Percentiles rank a stretch among this genome's conserved stretches.
Conservation (phyloP, 2,329 filamentous ascomycete genomes). For the Fusarium austroafricanum region DNA sequence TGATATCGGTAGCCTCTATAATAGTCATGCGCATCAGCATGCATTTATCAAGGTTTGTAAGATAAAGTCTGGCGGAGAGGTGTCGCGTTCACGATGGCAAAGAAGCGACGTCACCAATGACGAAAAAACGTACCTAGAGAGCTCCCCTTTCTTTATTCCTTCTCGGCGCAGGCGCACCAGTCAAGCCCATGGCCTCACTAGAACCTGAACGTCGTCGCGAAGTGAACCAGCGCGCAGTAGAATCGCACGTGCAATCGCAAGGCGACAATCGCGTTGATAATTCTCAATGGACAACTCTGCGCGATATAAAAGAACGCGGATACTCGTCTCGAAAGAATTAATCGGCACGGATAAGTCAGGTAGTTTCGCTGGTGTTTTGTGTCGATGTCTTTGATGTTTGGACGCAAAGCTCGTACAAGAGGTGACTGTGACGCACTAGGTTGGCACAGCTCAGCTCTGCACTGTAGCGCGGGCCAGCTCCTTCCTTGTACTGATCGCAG, state of each 20-base stretch:
- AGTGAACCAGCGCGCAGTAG: slow-evolving; percentile 19
- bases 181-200: slow-evolving; percentile 53
- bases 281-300: slow-evolving; percentile 18
- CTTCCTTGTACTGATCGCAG: slow-evolving; percentile 41
- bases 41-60: slow-evolving; percentile 1
- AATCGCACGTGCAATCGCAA: slow-evolving; percentile 27
- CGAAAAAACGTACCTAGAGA: slow-evolving; percentile 43
- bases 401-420: slow-evolving; percentile 33
- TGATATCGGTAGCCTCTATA: slow-evolving; percentile 20
- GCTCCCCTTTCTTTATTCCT: slow-evolving; percentile 49
- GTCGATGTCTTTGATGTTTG: slow-evolving; percentile 28
- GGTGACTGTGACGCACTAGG: slow-evolving; percentile 48
- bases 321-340: neutral
- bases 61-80: neutral
- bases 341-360: neutral
- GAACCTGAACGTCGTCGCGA: slow-evolving; percentile 28
- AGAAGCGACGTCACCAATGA: slow-evolving; percentile 4
- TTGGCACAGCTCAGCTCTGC: slow-evolving; percentile 25
- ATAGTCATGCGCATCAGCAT: slow-evolving; percentile 17
- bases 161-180: slow-evolving; percentile 43
- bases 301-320: neutral
- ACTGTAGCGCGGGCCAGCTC: slow-evolving; percentile 23
- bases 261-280: slow-evolving; percentile 12
- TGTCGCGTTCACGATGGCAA: slow-evolving; percentile 13
- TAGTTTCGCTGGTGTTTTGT: neutral